Evolutionary conservation across 306 rosid genomes (phyloP).

Genomic region (Senna tora): DNA sequence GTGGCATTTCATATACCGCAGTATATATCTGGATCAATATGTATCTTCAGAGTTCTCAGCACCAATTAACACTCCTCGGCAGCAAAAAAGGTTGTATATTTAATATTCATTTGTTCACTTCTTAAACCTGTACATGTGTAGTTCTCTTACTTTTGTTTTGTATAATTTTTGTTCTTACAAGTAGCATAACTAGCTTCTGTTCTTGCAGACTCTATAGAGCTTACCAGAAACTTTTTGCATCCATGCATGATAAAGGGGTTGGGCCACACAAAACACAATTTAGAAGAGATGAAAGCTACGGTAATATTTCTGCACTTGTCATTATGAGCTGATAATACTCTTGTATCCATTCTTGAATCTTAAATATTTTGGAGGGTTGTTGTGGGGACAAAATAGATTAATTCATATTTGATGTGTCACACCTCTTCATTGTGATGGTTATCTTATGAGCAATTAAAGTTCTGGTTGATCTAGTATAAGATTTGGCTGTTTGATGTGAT

Average conservation of each 20-base stretch:
- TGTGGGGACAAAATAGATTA: background rate
- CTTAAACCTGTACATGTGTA: constrained; percentile 19
- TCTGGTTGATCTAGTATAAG: background rate
- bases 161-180: constrained; percentile 1
- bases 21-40: constrained; percentile 91
- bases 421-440: background rate
- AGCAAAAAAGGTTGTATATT: constrained; percentile 75
- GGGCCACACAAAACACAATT: constrained; percentile 95
- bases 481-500: constrained; percentile 1
- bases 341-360: background rate
- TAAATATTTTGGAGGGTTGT: background rate
- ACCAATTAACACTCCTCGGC: constrained; percentile 61
- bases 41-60: constrained; percentile 88
- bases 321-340: background rate
- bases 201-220: constrained; percentile 87
- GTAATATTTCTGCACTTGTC: constrained; percentile 44
- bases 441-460: background rate
- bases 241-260: constrained; percentile 90
- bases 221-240: constrained; percentile 82
- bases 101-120: constrained; percentile 3
- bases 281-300: constrained; percentile 94
- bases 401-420: background rate
- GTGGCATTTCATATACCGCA: constrained; percentile 96
- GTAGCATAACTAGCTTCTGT: constrained; percentile 39
- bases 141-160: background rate